phyloP scores from a whole-genome alignment of 805 yeast species.

The Candida arabinofermentans region DNA sequence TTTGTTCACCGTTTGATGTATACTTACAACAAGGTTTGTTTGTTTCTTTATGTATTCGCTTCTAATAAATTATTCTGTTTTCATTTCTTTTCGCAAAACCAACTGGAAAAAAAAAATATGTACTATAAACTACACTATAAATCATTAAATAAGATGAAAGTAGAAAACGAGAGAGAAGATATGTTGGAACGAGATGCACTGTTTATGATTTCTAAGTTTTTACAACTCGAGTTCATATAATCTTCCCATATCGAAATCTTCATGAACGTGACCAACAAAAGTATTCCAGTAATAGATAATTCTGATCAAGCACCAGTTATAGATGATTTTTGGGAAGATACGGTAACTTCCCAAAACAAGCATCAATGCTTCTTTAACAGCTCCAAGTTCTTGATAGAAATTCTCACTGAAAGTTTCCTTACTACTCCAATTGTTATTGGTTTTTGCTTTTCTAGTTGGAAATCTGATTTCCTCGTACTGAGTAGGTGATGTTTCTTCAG shows the following conservation, averaged over 20 bases:
- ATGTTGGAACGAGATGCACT: no score
- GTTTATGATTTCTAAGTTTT: not conserved
- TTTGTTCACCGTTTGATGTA: not conserved
- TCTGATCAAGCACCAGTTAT: slow-evolving; percentile 45
- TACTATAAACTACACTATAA: no score
- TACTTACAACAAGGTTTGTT: not conserved
- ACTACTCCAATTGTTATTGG: slow-evolving; percentile 10
- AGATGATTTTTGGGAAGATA: slow-evolving; percentile 62
- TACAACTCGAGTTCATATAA: slow-evolving; percentile 25
- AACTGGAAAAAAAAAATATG: no score
- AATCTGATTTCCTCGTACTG: slow-evolving; percentile 20
- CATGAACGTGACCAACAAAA: slow-evolving; percentile 58
- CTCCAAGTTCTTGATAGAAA: slow-evolving; percentile 46
- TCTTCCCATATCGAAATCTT: slow-evolving; percentile 30
- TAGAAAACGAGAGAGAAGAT: not conserved
- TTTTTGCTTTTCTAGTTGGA: slow-evolving; percentile 11
- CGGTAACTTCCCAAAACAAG: slow-evolving; percentile 66
- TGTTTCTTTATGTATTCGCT: not conserved
- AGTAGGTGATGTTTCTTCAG: not conserved
- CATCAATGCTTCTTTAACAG: slow-evolving; percentile 53
- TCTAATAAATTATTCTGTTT: no score
- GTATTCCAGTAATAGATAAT: slow-evolving; percentile 63
- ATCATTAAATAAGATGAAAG: no score
- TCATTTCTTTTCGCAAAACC: no score
- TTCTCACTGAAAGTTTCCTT: slow-evolving; percentile 32